Percentiles rank a stretch among this genome's conserved stretches.
These are phyloP conservation scores for Sclerotinia nivalis DNA, from an alignment of 2,329 filamentous ascomycete species.

Conservation along the genomic window DNA sequence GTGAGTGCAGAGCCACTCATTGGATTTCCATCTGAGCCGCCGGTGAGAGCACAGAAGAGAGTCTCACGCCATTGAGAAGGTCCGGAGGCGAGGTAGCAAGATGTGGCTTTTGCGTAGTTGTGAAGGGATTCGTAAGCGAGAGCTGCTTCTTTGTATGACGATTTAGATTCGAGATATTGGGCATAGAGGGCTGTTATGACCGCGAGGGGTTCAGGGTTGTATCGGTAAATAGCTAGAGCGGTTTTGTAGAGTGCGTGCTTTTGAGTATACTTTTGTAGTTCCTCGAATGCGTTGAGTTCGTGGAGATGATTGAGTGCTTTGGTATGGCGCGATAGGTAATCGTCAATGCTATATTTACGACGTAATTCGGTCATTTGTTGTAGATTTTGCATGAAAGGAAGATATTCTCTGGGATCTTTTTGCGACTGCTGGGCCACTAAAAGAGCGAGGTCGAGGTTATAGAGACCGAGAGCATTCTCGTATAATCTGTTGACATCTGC, in stretches of 20 bases:
- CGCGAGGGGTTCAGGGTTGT: constrained; percentile 66
- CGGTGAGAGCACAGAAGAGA: constrained; percentile 66
- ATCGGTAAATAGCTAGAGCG: constrained; percentile 80
- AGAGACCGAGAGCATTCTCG: constrained; percentile 84
- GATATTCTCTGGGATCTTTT: constrained; percentile 90
- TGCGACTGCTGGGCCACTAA: constrained; percentile 95
- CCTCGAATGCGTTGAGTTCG: constrained; percentile 70
- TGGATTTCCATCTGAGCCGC: constrained; percentile 6
- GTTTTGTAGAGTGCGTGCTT: constrained; percentile 79
- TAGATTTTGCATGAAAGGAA: constrained; percentile 88
- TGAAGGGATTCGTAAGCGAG: constrained; percentile 85
- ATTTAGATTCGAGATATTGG: constrained; percentile 70
- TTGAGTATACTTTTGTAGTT: constrained; percentile 73
- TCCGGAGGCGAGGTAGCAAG: constrained; percentile 80
- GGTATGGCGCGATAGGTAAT: constrained; percentile 72
- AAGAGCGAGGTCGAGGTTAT: constrained; percentile 85
- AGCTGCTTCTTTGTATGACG: constrained; percentile 81
- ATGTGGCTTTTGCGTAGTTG: constrained; percentile 72
- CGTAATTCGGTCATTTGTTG: constrained; percentile 71
- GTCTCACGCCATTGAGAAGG: constrained; percentile 83
- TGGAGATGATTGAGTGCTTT: constrained; percentile 82
- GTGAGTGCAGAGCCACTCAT: constrained; percentile 54
- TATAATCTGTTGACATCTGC: constrained; percentile 92
- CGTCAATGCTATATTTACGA: constrained; percentile 81
- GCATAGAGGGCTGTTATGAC: constrained; percentile 79